A percentile compares a stretch with the other conserved stretches of the same genome.
Conservation (phyloP, 805 yeast genomes). For the Nakazawaea wyomingensis region DNA sequence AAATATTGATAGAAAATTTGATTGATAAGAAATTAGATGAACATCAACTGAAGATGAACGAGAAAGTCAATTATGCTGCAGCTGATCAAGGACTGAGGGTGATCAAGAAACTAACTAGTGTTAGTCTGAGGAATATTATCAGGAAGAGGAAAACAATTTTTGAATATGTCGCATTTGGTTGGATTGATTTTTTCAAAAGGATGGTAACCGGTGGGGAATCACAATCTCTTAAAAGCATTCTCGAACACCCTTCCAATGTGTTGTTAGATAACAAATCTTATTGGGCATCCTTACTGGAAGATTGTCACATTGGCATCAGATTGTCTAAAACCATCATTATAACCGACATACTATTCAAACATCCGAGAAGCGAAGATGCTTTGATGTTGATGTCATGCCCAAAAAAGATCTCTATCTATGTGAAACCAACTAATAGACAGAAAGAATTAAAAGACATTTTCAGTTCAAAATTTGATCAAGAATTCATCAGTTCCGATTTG, state of each 20-base stretch:
- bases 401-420: conserved; percentile 10
- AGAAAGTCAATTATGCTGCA: conserved; percentile 10
- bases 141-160: conserved; percentile 4
- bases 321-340: conserved; percentile 5
- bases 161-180: conserved; percentile 7
- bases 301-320: conserved; percentile 10
- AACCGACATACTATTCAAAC: conserved; percentile 3
- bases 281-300: conserved; percentile 5
- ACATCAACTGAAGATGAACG: conserved; percentile 1
- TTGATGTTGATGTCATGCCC: conserved; percentile 9
- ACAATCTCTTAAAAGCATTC: not conserved
- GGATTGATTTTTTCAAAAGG: conserved; percentile 10
- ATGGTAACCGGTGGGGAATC: not conserved
- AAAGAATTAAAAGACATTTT: not conserved
- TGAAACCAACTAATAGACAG: conserved; percentile 1
- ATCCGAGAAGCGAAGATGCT: conserved; percentile 13
- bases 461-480: conserved; percentile 2
- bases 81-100: conserved; percentile 8
- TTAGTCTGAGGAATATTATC: not conserved
- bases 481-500: conserved; percentile 1
- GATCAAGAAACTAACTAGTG: conserved; percentile 3
- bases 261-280: conserved; percentile 3
- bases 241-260: conserved; percentile 3
- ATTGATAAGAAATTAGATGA: conserved; percentile 8
- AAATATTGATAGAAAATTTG: conserved; percentile 3